A percentile compares a stretch with the other conserved stretches of the same genome.
Conservation (phyloP, 2,329 filamentous ascomycete genomes). For the Tricladium varicosporioides region DNA sequence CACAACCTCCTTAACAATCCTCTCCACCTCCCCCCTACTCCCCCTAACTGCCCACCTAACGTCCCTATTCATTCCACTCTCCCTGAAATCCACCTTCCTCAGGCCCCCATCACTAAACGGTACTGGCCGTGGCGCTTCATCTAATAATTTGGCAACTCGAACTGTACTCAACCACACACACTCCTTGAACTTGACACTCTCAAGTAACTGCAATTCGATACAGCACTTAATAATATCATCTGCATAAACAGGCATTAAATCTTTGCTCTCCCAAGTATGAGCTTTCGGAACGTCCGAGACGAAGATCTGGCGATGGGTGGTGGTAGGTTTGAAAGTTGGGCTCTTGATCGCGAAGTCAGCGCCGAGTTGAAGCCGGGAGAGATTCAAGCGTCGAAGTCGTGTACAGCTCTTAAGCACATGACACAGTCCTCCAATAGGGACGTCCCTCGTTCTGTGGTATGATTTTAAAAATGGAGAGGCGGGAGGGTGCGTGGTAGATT, state of each 20-base stretch:
- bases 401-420: slow-evolving; percentile 25
- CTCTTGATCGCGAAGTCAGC: slow-evolving; percentile 16
- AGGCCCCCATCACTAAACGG: slow-evolving; percentile 1
- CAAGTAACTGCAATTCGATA: slow-evolving; percentile 10
- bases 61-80: slow-evolving; percentile 18
- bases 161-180: slow-evolving; percentile 16
- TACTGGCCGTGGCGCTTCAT: slow-evolving; percentile 1
- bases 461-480: slow-evolving; percentile 20
- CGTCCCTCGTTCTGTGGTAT: slow-evolving; percentile 17
- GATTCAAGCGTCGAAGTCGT: slow-evolving; percentile 18
- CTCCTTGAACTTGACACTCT: slow-evolving; percentile 15
- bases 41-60: slow-evolving; percentile 22
- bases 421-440: slow-evolving; percentile 24
- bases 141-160: slow-evolving; percentile 4
- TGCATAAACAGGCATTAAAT: slow-evolving; percentile 13
- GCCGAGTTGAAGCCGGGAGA: slow-evolving; percentile 20
- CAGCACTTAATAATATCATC: slow-evolving; percentile 19
- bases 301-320: slow-evolving; percentile 1
- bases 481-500: slow-evolving; percentile 15
- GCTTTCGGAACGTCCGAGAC: slow-evolving; percentile 14
- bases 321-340: not conserved
- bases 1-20: slow-evolving; percentile 1
- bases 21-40: slow-evolving; percentile 12
- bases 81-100: slow-evolving; percentile 20
- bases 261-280: slow-evolving; percentile 12